Conservation (phyloP, 768 basidiomycete genomes). For the Nevesoporus exiguus region DNA sequence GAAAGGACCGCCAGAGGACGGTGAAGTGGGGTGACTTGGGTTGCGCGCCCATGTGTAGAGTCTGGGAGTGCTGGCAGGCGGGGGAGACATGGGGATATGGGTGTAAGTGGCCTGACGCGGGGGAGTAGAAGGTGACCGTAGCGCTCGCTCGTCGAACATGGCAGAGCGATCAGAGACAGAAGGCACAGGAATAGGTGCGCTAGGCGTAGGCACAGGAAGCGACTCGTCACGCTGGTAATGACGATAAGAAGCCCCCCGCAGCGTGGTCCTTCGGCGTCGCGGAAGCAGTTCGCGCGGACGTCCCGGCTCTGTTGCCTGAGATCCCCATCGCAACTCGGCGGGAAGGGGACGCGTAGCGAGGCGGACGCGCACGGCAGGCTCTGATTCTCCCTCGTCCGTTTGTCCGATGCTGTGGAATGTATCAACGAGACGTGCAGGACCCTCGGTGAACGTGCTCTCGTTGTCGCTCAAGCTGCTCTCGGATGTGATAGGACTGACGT, state of each 20-base stretch:
- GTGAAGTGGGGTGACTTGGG: conserved; percentile 35
- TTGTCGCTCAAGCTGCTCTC: conserved; percentile 44
- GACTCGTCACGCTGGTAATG: conserved; percentile 4
- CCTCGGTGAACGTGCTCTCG: conserved; percentile 48
- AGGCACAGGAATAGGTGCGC: conserved; percentile 32
- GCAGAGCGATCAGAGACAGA: conserved; percentile 18
- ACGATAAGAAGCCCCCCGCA: neutral
- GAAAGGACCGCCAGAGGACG: conserved; percentile 43
- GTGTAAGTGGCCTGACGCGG: conserved; percentile 24
- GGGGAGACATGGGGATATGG: conserved; percentile 45
- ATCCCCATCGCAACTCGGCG: conserved; percentile 7
- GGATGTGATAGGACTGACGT: conserved; percentile 36
- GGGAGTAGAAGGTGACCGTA: conserved; percentile 31
- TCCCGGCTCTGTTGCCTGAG: conserved; percentile 1
- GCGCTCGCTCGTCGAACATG: conserved; percentile 18
- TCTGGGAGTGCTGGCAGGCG: conserved; percentile 53
- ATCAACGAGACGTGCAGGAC: conserved; percentile 38
- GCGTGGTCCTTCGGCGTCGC: conserved; percentile 1
- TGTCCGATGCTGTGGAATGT: conserved; percentile 30
- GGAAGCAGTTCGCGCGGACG: neutral
- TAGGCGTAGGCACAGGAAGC: conserved; percentile 20
- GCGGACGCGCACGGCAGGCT: conserved; percentile 22
- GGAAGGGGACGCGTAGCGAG: conserved; percentile 18
- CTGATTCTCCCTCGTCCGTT: conserved; percentile 17
- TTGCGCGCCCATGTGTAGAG: conserved; percentile 52